Evolutionary conservation across 2,329 filamentous ascomycete genomes (phyloP).

Genomic region (Aspergillus quadrilineatus): DNA sequence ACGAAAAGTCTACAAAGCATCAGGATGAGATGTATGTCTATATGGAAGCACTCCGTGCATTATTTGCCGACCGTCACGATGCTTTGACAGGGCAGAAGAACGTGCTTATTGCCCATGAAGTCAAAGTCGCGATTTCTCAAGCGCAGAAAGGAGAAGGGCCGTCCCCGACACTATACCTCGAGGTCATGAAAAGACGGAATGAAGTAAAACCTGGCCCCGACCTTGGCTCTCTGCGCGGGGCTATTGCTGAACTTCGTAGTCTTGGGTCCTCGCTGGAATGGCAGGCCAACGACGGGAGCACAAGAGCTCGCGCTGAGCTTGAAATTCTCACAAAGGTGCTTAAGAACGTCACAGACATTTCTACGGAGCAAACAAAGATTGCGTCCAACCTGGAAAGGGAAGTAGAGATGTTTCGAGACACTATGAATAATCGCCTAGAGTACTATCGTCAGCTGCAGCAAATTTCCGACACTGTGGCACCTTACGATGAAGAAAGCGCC

Average conservation of each 20-base stretch:
- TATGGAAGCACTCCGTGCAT: slow-evolving; percentile 71
- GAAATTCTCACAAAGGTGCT: slow-evolving; percentile 65
- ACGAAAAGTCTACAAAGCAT: slow-evolving; percentile 78
- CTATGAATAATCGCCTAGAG: slow-evolving; percentile 82
- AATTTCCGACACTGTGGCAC: slow-evolving; percentile 82
- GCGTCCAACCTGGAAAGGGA: slow-evolving; percentile 59
- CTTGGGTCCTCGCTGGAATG: slow-evolving; percentile 61
- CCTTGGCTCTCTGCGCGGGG: slow-evolving; percentile 66
- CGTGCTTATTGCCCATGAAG: slow-evolving; percentile 70
- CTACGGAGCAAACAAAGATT: slow-evolving; percentile 53
- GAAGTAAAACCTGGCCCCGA: slow-evolving; percentile 46
- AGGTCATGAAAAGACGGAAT: slow-evolving; percentile 49
- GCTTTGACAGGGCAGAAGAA: slow-evolving; percentile 77
- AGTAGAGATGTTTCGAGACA: slow-evolving; percentile 69
- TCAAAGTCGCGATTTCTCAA: slow-evolving; percentile 58
- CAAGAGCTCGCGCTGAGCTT: slow-evolving; percentile 62
- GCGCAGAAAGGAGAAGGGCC: slow-evolving; percentile 67
- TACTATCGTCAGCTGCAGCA: slow-evolving; percentile 89
- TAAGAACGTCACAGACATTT: slow-evolving; percentile 55
- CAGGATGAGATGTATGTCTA: slow-evolving; percentile 90
- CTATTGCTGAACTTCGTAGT: slow-evolving; percentile 68
- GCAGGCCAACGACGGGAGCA: slow-evolving; percentile 54
- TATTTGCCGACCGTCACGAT: slow-evolving; percentile 75
- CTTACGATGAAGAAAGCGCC: slow-evolving; percentile 63
- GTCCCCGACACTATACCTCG: slow-evolving; percentile 63